A percentile compares a stretch with the other conserved stretches of the same genome.
These are phyloP conservation scores for Tolypocladium endophyticum DNA, from an alignment of 2,329 filamentous ascomycete genomes.

Conservation along the genomic window DNA sequence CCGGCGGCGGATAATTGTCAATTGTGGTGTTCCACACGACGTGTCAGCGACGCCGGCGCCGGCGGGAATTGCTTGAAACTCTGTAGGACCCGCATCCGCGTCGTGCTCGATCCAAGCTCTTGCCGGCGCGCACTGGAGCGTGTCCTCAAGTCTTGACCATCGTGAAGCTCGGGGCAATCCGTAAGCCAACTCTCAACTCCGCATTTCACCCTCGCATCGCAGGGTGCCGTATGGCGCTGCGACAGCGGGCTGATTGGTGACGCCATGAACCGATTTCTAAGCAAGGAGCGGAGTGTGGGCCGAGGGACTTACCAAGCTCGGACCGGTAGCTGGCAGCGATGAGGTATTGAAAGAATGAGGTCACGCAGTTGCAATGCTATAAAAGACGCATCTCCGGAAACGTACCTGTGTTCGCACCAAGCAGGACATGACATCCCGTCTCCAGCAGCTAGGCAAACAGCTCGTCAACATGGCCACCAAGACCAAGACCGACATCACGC, in stretches of 20 bases:
- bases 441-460: neutral
- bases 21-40: too few species aligned
- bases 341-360: neutral
- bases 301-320: neutral
- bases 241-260: neutral
- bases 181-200: neutral
- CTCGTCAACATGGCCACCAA: slow-evolving; percentile 10
- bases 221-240: neutral
- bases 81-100: too few species aligned
- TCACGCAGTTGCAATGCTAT: neutral
- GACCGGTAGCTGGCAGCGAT: neutral
- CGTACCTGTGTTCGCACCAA: neutral
- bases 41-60: too few species aligned
- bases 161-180: neutral
- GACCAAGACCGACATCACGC: slow-evolving; percentile 52
- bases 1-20: too few species aligned
- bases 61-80: too few species aligned
- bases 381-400: neutral
- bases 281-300: neutral
- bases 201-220: neutral
- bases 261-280: neutral
- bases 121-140: too few species aligned
- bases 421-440: neutral
- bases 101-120: too few species aligned
- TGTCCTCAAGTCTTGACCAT: too few species aligned